Conservation (phyloP, 2,329 filamentous ascomycete species). For the Neonectria ditissima region DNA sequence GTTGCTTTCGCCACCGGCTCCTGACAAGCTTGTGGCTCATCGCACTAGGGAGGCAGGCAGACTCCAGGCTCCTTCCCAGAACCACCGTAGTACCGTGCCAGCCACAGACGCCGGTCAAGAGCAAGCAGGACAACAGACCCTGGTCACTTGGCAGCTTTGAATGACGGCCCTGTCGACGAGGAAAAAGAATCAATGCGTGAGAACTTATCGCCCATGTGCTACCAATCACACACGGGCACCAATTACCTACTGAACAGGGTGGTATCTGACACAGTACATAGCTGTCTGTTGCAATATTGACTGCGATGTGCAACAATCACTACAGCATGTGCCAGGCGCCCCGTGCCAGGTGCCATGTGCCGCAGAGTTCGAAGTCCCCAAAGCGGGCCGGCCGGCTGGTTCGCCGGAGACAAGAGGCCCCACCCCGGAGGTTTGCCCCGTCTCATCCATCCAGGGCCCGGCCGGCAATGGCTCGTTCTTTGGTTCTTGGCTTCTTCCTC, state of each 20-base stretch:
- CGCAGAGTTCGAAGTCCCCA: not conserved
- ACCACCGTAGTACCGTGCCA: not conserved
- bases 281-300: too few relatives aligned
- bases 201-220: too few relatives aligned
- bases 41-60: not conserved
- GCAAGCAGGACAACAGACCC: not conserved
- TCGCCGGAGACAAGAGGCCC: not conserved
- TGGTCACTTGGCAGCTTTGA: constrained; percentile 12
- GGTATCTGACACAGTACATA: too few relatives aligned
- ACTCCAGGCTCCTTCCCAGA: not conserved
- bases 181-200: too few relatives aligned
- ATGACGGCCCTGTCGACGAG: constrained; percentile 9
- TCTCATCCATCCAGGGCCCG: not conserved
- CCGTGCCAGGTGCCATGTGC: too few relatives aligned
- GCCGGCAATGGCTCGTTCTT: not conserved
- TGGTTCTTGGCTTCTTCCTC: too few relatives aligned
- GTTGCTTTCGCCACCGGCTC: constrained; percentile 2
- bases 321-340: too few relatives aligned
- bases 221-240: too few relatives aligned
- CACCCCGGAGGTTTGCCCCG: not conserved
- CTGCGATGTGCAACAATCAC: too few relatives aligned
- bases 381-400: not conserved
- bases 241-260: too few relatives aligned
- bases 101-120: not conserved
- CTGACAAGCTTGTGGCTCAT: constrained; percentile 2